These are phyloP conservation scores for Fusarium nanum DNA, from an alignment of 2,329 filamentous ascomycete genomes.

Conservation along the genomic window DNA sequence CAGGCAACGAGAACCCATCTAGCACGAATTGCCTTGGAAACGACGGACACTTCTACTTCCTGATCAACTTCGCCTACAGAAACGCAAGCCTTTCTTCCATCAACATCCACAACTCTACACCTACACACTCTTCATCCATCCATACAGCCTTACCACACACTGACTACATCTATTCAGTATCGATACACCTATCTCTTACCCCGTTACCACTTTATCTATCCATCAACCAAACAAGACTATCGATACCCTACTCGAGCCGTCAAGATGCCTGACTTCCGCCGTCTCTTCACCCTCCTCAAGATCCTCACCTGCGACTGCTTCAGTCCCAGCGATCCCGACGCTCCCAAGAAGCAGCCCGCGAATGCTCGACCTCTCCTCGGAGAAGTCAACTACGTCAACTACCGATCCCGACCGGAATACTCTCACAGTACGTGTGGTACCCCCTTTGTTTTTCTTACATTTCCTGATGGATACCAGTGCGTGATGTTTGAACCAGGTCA, in stretches of 20 bases:
- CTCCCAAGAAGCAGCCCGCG: background rate
- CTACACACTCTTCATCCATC: background rate
- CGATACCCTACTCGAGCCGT: background rate
- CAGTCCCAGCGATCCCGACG: background rate
- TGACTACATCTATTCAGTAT: background rate
- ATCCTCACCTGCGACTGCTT: slow-evolving; percentile 14
- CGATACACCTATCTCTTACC: background rate
- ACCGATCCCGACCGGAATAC: background rate
- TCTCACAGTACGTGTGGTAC: background rate
- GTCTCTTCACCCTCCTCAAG: slow-evolving; percentile 13
- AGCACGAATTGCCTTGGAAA: background rate
- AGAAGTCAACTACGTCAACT: background rate
- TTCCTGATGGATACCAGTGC: background rate
- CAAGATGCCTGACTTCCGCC: slow-evolving; percentile 37
- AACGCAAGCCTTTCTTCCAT: background rate
- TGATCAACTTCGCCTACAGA: background rate
- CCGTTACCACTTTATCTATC: too few species aligned
- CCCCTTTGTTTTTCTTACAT: background rate
- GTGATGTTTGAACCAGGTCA: background rate
- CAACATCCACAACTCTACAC: background rate
- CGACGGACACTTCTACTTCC: background rate
- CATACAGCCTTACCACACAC: background rate
- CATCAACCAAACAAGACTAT: background rate
- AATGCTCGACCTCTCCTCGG: background rate
- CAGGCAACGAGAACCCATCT: too few species aligned